Conservation (phyloP, 768 basidiomycete species). For the Kwoniella sp. region DNA sequence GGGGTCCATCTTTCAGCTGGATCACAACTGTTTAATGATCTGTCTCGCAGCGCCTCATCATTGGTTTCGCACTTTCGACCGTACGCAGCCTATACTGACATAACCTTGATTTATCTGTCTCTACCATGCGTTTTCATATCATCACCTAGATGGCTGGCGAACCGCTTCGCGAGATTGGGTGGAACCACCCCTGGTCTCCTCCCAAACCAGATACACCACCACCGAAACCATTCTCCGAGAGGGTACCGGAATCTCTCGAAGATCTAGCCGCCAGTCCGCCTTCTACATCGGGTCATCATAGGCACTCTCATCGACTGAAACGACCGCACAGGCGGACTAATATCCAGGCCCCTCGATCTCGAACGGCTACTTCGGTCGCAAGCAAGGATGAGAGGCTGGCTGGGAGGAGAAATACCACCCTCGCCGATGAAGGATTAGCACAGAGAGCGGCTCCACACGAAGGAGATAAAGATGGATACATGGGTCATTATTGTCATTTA, state of each 20-base stretch:
- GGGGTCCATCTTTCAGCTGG: too few species aligned
- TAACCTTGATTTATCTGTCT: too few species aligned
- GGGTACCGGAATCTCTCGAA: constrained; percentile 11
- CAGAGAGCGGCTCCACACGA: constrained; percentile 11
- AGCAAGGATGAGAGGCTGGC: too few species aligned
- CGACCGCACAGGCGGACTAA: background rate
- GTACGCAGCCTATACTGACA: too few species aligned
- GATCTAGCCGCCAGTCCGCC: background rate
- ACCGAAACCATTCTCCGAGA: constrained; percentile 10
- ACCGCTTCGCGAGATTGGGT: constrained; percentile 14
- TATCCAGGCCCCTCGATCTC: too few species aligned
- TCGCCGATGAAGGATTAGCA: too few species aligned
- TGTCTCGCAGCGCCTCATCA: too few species aligned
- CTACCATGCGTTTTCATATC: too few species aligned
- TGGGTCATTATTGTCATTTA: constrained; percentile 32
- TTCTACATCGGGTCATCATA: background rate
- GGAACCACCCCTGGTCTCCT: constrained; percentile 26
- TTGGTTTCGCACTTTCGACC: too few species aligned
- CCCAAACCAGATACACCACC: constrained; percentile 6
- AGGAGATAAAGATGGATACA: constrained; percentile 8
- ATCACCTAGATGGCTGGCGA: constrained; percentile 15
- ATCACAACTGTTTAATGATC: too few species aligned
- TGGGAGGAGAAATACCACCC: too few species aligned
- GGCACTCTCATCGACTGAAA: constrained; percentile 3
- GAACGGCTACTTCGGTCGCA: too few species aligned